phyloP scores from a whole-genome alignment of 2,329 filamentous ascomycete genomes.

The Xylaria sp. region DNA sequence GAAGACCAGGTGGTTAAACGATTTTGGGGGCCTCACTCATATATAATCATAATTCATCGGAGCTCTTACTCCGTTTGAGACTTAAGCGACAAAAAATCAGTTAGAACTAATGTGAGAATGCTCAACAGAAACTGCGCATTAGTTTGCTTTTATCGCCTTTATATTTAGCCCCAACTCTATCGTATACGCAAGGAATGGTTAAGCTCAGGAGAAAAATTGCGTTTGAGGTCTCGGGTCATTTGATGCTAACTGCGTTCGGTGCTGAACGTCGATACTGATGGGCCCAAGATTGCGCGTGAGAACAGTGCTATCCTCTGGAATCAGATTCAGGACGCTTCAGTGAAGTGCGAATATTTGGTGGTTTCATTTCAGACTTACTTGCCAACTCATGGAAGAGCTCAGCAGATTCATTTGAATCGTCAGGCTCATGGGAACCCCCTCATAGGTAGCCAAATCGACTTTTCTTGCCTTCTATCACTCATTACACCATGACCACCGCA shows the following conservation, averaged over 20 bases:
- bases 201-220: not conserved
- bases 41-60: too few relatives aligned
- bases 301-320: too few relatives aligned
- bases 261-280: not conserved
- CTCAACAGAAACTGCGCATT: not conserved
- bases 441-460: not conserved
- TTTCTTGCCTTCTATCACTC: not conserved
- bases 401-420: not conserved
- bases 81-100: not conserved
- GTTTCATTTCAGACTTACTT: too few relatives aligned
- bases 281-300: too few relatives aligned
- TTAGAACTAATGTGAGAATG: not conserved
- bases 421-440: not conserved
- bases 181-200: not conserved
- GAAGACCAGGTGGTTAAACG: too few relatives aligned
- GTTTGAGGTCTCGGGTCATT: not conserved
- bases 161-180: not conserved
- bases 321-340: too few relatives aligned
- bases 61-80: too few relatives aligned
- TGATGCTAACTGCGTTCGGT: not conserved
- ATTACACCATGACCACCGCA: not conserved
- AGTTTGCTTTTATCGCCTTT: not conserved
- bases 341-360: too few relatives aligned
- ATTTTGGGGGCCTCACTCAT: too few relatives aligned
- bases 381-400: too few relatives aligned